These are phyloP conservation scores for Tolypocladium sp. DNA, from an alignment of 2,329 filamentous ascomycete genomes.

Conservation along the genomic window DNA sequence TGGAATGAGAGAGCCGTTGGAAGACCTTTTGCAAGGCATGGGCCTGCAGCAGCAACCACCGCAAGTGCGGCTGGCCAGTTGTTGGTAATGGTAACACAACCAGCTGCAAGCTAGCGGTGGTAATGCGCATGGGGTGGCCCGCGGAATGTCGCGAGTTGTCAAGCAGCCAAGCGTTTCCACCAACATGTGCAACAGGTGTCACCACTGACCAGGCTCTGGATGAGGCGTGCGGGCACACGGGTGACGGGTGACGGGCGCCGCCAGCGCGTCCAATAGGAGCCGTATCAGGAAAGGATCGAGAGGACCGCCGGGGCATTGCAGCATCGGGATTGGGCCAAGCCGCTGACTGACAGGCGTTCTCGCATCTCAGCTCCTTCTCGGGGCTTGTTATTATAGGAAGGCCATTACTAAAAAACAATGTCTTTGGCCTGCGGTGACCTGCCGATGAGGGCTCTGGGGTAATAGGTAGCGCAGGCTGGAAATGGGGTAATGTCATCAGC, in stretches of 20 bases:
- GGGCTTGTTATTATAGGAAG: not conserved
- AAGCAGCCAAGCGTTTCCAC: not conserved
- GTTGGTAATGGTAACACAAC: not conserved
- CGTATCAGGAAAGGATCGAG: not conserved
- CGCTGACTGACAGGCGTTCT: not conserved
- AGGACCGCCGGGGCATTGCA: not conserved
- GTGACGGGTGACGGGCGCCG: not conserved
- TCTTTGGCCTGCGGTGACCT: not conserved
- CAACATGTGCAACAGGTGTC: not conserved
- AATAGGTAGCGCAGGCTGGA: not conserved
- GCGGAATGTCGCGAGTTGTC: not conserved
- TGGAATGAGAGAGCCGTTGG: not conserved
- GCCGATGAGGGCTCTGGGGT: not conserved
- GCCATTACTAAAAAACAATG: not conserved
- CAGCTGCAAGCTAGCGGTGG: not conserved
- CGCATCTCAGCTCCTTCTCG: not conserved
- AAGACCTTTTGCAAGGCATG: not conserved
- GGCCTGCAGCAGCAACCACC: not conserved
- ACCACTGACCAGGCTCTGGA: not conserved
- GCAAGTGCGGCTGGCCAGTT: not conserved
- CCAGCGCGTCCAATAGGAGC: not conserved
- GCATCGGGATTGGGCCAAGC: not conserved
- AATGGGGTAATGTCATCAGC: not conserved
- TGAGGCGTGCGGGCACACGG: not conserved
- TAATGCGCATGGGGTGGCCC: not conserved